Conservation (phyloP, 345 rosid species). For the Melastoma malabathricum region DNA sequence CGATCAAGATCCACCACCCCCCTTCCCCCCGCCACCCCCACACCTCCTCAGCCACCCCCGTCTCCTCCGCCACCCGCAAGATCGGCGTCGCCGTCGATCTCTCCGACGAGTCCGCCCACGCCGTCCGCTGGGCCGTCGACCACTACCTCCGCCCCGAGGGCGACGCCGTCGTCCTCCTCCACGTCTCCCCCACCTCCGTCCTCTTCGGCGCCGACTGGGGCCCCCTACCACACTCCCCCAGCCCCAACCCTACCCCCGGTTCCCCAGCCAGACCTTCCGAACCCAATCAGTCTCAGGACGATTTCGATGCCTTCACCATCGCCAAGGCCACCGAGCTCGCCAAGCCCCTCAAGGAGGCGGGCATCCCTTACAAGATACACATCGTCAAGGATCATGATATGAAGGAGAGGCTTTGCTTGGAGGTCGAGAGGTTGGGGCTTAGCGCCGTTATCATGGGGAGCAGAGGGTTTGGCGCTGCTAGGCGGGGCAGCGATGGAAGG, state of each 20-base stretch:
- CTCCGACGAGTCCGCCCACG: slow-evolving; percentile 68
- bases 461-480: slow-evolving; percentile 74
- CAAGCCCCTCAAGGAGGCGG: slow-evolving; percentile 65
- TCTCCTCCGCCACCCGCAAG: slow-evolving; percentile 77
- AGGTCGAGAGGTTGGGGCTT: slow-evolving; percentile 64
- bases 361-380: slow-evolving; percentile 76
- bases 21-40: slow-evolving; percentile 25
- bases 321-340: slow-evolving; percentile 69
- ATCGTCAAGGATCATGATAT: slow-evolving; percentile 91
- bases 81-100: slow-evolving; percentile 91
- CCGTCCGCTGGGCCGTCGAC: slow-evolving; percentile 82
- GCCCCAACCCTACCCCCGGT: background rate
- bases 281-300: slow-evolving; percentile 44
- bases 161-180: slow-evolving; percentile 83
- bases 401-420: slow-evolving; percentile 89
- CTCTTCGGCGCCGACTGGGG: slow-evolving; percentile 99
- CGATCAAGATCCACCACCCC: slow-evolving; percentile 61
- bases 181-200: slow-evolving; percentile 92
- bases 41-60: slow-evolving; percentile 43
- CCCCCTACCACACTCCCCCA: slow-evolving; percentile 44
- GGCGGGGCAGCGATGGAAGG: slow-evolving; percentile 59
- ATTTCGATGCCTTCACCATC: slow-evolving; percentile 56
- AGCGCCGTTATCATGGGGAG: slow-evolving; percentile 90
- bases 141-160: slow-evolving; percentile 79
- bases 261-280: slow-evolving; percentile 2